Conservation (phyloP, 495 filamentous ascomycete genomes). For the Aspergillus haitiensis region DNA sequence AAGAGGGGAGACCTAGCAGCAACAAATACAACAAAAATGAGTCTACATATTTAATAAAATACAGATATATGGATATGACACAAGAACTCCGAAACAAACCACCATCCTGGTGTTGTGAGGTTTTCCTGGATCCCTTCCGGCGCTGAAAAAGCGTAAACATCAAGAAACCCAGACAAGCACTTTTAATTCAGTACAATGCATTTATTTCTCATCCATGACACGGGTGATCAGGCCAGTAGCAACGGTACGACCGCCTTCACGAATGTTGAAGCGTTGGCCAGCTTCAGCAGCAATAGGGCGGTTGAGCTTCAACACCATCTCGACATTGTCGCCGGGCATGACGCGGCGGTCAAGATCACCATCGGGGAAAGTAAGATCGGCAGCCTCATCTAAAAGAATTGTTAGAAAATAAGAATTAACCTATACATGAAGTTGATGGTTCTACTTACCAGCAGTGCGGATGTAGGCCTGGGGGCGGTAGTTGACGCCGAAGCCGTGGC, state of each 20-base stretch:
- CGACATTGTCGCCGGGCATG: conserved; percentile 97
- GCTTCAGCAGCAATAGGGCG: conserved; percentile 80
- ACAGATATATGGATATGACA: conserved; percentile 44
- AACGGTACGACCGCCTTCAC: conserved; percentile 92
- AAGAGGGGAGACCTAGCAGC: conserved; percentile 29
- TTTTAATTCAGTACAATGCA: conserved; percentile 40
- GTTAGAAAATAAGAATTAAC: conserved; percentile 12
- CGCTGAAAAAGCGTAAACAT: conserved; percentile 42
- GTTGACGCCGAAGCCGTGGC: conserved; percentile 89
- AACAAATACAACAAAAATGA: conserved; percentile 23
- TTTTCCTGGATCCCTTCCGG: conserved; percentile 36
- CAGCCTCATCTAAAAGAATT: conserved; percentile 65
- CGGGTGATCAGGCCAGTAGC: conserved; percentile 89
- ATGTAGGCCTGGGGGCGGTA: conserved; percentile 96
- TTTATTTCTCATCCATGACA: conserved; percentile 54
- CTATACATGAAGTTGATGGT: not conserved
- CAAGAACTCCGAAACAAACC: conserved; percentile 41
- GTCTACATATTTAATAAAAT: conserved; percentile 47
- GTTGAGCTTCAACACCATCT: conserved; percentile 83
- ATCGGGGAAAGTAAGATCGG: conserved; percentile 77
- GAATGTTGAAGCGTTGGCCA: conserved; percentile 93
- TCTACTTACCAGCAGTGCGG: conserved; percentile 73
- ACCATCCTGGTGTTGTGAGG: conserved; percentile 24
- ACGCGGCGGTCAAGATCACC: conserved; percentile 74
- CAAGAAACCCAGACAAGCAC: conserved; percentile 29